Evolutionary conservation across 305 asterid genomes (phyloP).

Genomic region (Salvia sclarea): DNA sequence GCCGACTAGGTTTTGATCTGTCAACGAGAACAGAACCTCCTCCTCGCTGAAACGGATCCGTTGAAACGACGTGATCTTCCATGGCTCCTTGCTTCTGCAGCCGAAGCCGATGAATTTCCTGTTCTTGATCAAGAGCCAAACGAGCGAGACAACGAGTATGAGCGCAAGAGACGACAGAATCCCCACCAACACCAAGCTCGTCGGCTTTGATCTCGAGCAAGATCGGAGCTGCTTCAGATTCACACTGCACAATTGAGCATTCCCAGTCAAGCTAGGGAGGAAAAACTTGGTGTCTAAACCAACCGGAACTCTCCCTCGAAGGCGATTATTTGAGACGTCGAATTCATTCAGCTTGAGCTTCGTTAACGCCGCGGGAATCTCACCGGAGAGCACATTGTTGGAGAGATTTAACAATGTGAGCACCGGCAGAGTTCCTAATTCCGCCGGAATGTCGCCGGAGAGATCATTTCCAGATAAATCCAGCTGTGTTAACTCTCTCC

Average conservation of each 20-base stretch:
- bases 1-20: conserved; percentile 57
- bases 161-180: conserved; percentile 54
- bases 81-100: conserved; percentile 39
- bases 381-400: conserved; percentile 55
- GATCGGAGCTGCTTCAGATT: conserved; percentile 49
- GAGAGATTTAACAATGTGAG: conserved; percentile 63
- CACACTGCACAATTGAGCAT: conserved; percentile 63
- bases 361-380: conserved; percentile 55
- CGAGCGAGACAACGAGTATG: conserved; percentile 45
- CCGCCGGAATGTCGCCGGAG: conserved; percentile 58
- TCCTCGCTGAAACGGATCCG: conserved; percentile 50
- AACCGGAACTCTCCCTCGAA: conserved; percentile 63
- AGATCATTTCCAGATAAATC: conserved; percentile 64
- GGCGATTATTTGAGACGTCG: conserved; percentile 66
- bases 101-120: conserved; percentile 44
- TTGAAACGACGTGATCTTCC: conserved; percentile 66
- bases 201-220: conserved; percentile 47
- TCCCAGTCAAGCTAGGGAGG: conserved; percentile 53
- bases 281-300: conserved; percentile 42
- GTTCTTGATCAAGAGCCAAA: conserved; percentile 56
- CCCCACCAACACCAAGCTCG: conserved; percentile 46
- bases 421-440: conserved; percentile 59
- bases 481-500: conserved; percentile 58
- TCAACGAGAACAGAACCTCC: conserved; percentile 55
- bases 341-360: conserved; percentile 60